Percentiles rank a stretch among this genome's conserved stretches.
These are phyloP conservation scores for Fusarium algeriense DNA, from an alignment of 2,329 filamentous ascomycete genomes.

Conservation along the genomic window DNA sequence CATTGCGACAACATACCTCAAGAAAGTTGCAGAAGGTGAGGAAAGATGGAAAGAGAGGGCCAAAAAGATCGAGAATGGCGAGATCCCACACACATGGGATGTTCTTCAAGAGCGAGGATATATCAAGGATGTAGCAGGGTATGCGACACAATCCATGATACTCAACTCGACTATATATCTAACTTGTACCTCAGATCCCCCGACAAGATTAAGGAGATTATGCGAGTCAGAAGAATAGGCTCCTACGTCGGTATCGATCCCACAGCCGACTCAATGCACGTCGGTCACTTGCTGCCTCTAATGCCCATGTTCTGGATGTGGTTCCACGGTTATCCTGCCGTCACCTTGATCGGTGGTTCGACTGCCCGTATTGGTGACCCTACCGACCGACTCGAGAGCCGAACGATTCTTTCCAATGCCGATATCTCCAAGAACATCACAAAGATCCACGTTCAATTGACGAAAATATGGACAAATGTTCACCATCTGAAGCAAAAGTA, in stretches of 20 bases:
- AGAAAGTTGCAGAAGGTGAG: constrained; percentile 58
- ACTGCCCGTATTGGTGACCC: constrained; percentile 86
- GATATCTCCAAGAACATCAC: constrained; percentile 73
- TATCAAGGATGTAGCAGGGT: constrained; percentile 82
- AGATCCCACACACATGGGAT: constrained; percentile 68
- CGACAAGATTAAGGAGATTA: constrained; percentile 69
- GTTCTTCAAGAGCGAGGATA: constrained; percentile 78
- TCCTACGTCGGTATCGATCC: constrained; percentile 87
- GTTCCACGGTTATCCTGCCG: constrained; percentile 76
- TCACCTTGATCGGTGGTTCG: constrained; percentile 78
- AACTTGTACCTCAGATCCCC: constrained; percentile 54
- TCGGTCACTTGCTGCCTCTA: constrained; percentile 83
- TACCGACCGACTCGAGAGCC: constrained; percentile 73
- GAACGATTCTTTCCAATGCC: constrained; percentile 64
- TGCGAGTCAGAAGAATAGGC: constrained; percentile 75
- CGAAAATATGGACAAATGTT: constrained; percentile 80
- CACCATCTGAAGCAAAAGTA: constrained; percentile 73
- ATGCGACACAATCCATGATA: constrained; percentile 46
- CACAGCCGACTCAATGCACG: constrained; percentile 81
- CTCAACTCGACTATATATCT: constrained; percentile 2
- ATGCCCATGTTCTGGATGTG: constrained; percentile 91
- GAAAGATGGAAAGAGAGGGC: constrained; percentile 63
- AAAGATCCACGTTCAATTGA: constrained; percentile 77
- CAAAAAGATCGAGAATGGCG: constrained; percentile 61
- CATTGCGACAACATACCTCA: constrained; percentile 57